phyloP scores from a whole-genome alignment of 345 rosid species.

The Salix brachista region DNA sequence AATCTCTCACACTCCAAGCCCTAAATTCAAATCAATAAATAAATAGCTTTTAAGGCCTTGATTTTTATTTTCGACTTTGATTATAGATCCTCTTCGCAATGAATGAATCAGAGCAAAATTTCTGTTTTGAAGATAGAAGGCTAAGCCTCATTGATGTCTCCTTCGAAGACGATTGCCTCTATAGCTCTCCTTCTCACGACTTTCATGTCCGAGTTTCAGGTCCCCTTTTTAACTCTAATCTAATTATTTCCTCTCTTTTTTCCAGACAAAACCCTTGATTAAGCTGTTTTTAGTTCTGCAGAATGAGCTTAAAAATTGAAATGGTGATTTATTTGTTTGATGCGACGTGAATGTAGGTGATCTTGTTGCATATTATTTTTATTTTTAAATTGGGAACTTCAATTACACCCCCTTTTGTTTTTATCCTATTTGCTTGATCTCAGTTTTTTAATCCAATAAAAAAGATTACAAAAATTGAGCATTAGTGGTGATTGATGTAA shows the following conservation, averaged over 20 bases:
- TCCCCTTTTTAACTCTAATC: constrained; percentile 3
- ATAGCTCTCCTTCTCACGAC: constrained; percentile 38
- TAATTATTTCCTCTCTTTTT: not conserved
- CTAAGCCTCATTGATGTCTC: constrained; percentile 77
- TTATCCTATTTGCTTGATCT: no score
- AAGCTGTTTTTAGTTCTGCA: not conserved
- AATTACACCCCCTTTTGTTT: no score
- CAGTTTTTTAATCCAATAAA: no score
- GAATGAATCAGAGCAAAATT: constrained; percentile 45
- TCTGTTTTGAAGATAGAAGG: constrained; percentile 35
- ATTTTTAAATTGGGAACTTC: no score
- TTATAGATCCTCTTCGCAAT: constrained; percentile 28
- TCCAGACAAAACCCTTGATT: not conserved
- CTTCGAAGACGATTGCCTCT: constrained; percentile 80
- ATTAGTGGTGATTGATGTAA: no score
- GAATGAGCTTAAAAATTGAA: not conserved
- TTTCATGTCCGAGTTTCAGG: constrained; percentile 35
- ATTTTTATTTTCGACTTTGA: constrained; percentile 1
- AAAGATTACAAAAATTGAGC: no score
- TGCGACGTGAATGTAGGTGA: not conserved
- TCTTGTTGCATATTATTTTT: no score
- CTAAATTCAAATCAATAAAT: not conserved
- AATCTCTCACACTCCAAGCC: not conserved
- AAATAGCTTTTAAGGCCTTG: not conserved
- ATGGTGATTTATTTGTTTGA: not conserved